Percentiles rank a stretch among this genome's conserved stretches.
Conservation (phyloP, 2,329 filamentous ascomycete genomes). For the Venturia nashicola region DNA sequence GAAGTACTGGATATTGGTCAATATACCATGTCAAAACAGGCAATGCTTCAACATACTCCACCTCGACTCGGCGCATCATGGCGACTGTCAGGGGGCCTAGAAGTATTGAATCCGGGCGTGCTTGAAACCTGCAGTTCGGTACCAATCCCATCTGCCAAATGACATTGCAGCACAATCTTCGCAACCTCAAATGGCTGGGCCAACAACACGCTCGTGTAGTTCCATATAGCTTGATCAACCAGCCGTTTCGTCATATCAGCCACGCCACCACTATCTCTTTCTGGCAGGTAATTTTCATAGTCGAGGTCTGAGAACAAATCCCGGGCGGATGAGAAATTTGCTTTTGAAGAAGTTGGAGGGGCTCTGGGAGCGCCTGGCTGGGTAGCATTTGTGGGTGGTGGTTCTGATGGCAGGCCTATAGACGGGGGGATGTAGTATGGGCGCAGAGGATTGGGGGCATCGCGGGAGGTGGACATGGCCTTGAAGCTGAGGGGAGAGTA, state of each 20-base stretch:
- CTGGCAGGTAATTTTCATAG: conserved; percentile 75
- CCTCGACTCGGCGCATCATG: not conserved
- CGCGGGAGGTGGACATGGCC: conserved; percentile 16
- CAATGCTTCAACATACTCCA: not conserved
- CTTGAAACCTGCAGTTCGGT: conserved; percentile 12
- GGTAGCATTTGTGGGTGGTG: not conserved
- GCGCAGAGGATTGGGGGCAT: conserved; percentile 49
- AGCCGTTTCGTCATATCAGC: conserved; percentile 64
- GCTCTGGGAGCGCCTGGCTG: conserved; percentile 20
- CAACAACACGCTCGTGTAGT: conserved; percentile 79
- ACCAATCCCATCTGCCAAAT: conserved; percentile 30
- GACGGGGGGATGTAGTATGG: conserved; percentile 62
- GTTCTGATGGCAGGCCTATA: conserved; percentile 39
- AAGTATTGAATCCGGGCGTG: conserved; percentile 13
- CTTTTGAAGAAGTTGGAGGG: conserved; percentile 11
- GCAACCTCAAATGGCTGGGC: conserved; percentile 96
- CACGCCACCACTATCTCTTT: conserved; percentile 40
- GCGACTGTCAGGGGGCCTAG: not conserved
- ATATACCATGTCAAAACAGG: not conserved
- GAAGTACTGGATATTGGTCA: not conserved
- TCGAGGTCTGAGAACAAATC: conserved; percentile 84
- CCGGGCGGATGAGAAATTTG: conserved; percentile 48
- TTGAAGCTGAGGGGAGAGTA: conserved; percentile 7
- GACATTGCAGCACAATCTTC: conserved; percentile 81
- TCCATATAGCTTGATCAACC: conserved; percentile 77